A percentile compares a stretch with the other conserved stretches of the same genome.
Evolutionary conservation across 2,329 filamentous ascomycete genomes (phyloP).

Genomic region (Graphilbum sp.): DNA sequence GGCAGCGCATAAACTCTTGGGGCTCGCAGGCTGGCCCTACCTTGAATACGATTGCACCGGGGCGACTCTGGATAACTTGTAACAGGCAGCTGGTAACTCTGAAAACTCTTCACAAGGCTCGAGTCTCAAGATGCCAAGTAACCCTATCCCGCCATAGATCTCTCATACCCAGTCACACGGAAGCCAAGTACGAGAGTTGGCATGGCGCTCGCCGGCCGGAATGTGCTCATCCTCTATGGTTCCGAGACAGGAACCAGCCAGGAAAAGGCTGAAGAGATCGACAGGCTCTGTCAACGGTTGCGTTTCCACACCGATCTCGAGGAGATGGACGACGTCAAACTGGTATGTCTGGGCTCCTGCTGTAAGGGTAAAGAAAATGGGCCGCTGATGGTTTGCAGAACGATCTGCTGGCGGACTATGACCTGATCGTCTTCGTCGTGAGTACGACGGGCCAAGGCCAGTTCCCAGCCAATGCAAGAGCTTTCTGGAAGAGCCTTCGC

Average conservation of each 20-base stretch:
- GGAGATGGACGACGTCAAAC: conserved; percentile 59
- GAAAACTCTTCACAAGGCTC: too few species aligned
- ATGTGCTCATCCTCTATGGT: conserved; percentile 65
- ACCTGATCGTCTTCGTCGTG: conserved; percentile 60
- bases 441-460: conserved; percentile 95
- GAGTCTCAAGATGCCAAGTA: too few species aligned
- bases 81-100: too few species aligned
- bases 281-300: conserved; percentile 55
- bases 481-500: conserved; percentile 74
- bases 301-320: conserved; percentile 61
- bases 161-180: too few species aligned
- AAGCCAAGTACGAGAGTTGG: too few species aligned
- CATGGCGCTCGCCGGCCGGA: conserved; percentile 15
- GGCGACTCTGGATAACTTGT: too few species aligned
- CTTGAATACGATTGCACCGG: too few species aligned
- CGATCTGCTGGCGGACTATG: conserved; percentile 27
- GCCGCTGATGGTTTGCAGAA: conserved; percentile 18
- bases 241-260: conserved; percentile 92
- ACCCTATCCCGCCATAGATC: too few species aligned
- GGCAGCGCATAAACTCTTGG: too few species aligned
- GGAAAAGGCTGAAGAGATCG: conserved; percentile 77
- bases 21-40: too few species aligned
- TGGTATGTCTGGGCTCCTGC: conserved; percentile 42
- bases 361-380: neutral
- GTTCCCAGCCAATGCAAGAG: conserved; percentile 64